These are phyloP conservation scores for Trichoderma sp. DNA, from an alignment of 2,329 filamentous ascomycete genomes.

Conservation along the genomic window DNA sequence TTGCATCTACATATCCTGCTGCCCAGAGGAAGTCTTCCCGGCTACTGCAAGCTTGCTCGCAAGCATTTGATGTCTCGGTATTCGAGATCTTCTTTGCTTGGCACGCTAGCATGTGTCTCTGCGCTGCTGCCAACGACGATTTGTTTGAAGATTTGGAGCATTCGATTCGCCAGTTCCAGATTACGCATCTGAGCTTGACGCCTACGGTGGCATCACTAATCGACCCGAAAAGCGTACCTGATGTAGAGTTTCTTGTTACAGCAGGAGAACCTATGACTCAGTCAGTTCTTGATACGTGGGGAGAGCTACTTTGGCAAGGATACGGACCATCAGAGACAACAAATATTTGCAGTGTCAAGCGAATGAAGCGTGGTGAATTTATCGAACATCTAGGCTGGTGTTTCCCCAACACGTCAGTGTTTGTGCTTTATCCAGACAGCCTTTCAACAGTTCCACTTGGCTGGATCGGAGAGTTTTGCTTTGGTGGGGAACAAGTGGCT, in stretches of 20 bases:
- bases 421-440: conserved; percentile 56
- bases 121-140: conserved; percentile 71
- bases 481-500: conserved; percentile 80
- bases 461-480: conserved; percentile 79
- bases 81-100: conserved; percentile 91
- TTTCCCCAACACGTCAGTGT: conserved; percentile 73
- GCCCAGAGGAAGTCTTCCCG: conserved; percentile 46
- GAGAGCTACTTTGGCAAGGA: conserved; percentile 69
- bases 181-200: conserved; percentile 84
- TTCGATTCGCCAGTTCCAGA: conserved; percentile 61
- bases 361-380: conserved; percentile 58
- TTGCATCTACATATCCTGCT: conserved; percentile 67
- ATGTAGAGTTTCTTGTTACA: conserved; percentile 74
- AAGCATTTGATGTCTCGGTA: conserved; percentile 84
- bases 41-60: conserved; percentile 81
- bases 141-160: conserved; percentile 72
- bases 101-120: conserved; percentile 76
- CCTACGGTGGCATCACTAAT: conserved; percentile 82
- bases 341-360: conserved; percentile 79
- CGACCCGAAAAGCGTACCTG: conserved; percentile 66
- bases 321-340: conserved; percentile 87
- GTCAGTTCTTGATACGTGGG: conserved; percentile 71
- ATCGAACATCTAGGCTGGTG: conserved; percentile 76
- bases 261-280: conserved; percentile 79
- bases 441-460: conserved; percentile 65